phyloP scores from a whole-genome alignment of 2,329 filamentous ascomycete species.

The Phaeophleospora eucalypticola region DNA sequence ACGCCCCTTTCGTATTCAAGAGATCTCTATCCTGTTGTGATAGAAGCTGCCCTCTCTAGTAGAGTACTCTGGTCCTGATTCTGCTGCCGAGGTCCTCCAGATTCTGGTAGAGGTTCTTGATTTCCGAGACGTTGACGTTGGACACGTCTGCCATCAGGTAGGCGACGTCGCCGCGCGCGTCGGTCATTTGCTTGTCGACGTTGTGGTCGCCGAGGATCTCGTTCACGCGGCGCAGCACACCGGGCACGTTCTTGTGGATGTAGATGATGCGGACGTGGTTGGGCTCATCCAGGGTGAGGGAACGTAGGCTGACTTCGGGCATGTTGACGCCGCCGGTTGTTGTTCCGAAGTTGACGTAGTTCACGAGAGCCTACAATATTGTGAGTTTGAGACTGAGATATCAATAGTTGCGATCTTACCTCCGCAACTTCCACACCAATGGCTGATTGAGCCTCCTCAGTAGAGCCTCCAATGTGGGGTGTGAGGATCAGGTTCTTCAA shows the following conservation, averaged over 20 bases:
- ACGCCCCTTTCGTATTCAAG: too few species aligned
- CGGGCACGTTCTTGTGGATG: slow-evolving; percentile 94
- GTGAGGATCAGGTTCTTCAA: slow-evolving; percentile 93
- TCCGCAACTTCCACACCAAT: slow-evolving; percentile 92
- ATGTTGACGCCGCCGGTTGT: slow-evolving; percentile 93
- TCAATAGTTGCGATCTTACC: background rate
- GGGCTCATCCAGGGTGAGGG: slow-evolving; percentile 82
- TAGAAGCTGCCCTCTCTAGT: slow-evolving; percentile 29
- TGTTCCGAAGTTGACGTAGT: slow-evolving; percentile 92
- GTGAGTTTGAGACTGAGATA: background rate
- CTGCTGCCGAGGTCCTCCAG: slow-evolving; percentile 64
- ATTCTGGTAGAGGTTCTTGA: slow-evolving; percentile 79
- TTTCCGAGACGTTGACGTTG: slow-evolving; percentile 72
- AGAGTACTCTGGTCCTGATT: slow-evolving; percentile 48
- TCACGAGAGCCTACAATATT: slow-evolving; percentile 60
- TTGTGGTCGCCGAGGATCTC: slow-evolving; percentile 93
- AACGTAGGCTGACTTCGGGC: slow-evolving; percentile 88
- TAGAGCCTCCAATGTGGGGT: slow-evolving; percentile 95
- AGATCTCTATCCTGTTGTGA: slow-evolving; percentile 2
- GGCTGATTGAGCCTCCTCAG: slow-evolving; percentile 92
- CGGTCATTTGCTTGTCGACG: slow-evolving; percentile 97
- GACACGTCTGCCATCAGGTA: slow-evolving; percentile 98
- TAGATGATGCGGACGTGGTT: slow-evolving; percentile 91
- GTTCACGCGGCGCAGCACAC: slow-evolving; percentile 92
- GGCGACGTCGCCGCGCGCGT: slow-evolving; percentile 87